Evolutionary conservation across 2,329 filamentous ascomycete species (phyloP), one percentile per base, ranked within the genome.

Genomic region (Calonectria naviculata): DNA sequence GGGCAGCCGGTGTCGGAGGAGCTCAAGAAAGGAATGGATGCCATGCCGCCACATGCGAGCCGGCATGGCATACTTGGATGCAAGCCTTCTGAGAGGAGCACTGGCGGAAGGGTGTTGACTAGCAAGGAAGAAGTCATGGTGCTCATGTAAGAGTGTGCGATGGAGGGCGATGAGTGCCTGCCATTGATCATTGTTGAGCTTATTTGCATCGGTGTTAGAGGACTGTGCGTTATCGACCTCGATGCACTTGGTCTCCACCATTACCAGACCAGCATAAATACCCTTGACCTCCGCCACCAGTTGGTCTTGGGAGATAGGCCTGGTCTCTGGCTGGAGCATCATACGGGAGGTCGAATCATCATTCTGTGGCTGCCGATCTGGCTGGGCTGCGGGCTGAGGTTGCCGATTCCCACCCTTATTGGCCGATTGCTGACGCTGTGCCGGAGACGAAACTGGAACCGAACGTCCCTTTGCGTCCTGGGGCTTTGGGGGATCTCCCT

Each of bases 41-140:
- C 94, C 96, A 76, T 97, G 94, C 0, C 94, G 89, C 97, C 97
- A 98, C 94, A 98, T 97, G 0, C 96, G 87, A 0, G 94, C 95
- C 0, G 96, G 95, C 94, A 98, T 98, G 0, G 92, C 91, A 76
- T 98, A 98, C 72, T 97, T 97, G 0, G 89, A 88, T 0, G 95
- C 93, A 0, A 98, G 82, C 0, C 90, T 86, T 4, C 89, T 88
- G 0, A 98, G 81, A 0, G 92, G 90, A 0, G 87, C 87, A 28
- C 89, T 93, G 0, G 95, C 94, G 0, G 92, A 93, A 0, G 95
- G 95, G 78, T 98, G 95, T 75, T 98, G 95, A 0, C 91, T 94
- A 0, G 95, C 95, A 1, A 98, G 85, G 69, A 98, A 95, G 77
- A 96, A 96, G 72, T 96, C 94, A 69, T 95, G 93, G 68, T 96